These are phyloP conservation scores for Aspergillus saccharolyticus DNA, from an alignment of 495 filamentous ascomycete species.

Conservation along the genomic window DNA sequence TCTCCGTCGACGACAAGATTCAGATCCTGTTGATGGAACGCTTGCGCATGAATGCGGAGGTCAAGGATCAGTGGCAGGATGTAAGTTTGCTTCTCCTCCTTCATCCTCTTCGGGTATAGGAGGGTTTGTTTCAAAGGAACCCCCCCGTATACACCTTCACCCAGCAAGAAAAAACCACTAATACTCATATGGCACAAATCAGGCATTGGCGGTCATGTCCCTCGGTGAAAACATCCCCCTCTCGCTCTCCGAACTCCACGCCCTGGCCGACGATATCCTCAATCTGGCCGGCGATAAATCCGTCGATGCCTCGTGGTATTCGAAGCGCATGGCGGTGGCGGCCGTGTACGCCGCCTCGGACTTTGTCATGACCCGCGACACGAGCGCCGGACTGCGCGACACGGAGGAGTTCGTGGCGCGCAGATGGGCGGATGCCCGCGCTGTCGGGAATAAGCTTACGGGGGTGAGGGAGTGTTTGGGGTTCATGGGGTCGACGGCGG, in stretches of 20 bases:
- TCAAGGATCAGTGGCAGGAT: conserved; percentile 79
- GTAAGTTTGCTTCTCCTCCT: too few species aligned
- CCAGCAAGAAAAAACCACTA: too few species aligned
- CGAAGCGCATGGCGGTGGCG: conserved; percentile 72
- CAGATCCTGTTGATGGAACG: conserved; percentile 64
- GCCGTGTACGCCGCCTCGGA: conserved; percentile 82
- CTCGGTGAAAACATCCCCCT: conserved; percentile 67
- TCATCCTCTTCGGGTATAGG: too few species aligned
- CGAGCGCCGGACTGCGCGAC: conserved; percentile 56
- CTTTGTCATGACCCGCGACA: conserved; percentile 88
- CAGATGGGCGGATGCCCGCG: conserved; percentile 63
- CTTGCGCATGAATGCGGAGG: conserved; percentile 62
- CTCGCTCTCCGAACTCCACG: conserved; percentile 73
- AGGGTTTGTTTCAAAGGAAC: too few species aligned
- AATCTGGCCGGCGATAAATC: conserved; percentile 74
- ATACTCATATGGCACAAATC: conserved; percentile 13
- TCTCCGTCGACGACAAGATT: conserved; percentile 52
- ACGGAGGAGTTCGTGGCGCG: conserved; percentile 77
- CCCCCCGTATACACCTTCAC: too few species aligned
- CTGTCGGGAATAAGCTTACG: conserved; percentile 52
- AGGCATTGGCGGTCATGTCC: conserved; percentile 89
- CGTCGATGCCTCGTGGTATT: conserved; percentile 87
- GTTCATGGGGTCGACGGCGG: conserved; percentile 59
- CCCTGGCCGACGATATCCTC: conserved; percentile 82
- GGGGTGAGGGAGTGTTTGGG: conserved; percentile 67